Evolutionary conservation across 352 stramenopile genomes (phyloP).

Genomic region (Pythium aphanidermatum): DNA sequence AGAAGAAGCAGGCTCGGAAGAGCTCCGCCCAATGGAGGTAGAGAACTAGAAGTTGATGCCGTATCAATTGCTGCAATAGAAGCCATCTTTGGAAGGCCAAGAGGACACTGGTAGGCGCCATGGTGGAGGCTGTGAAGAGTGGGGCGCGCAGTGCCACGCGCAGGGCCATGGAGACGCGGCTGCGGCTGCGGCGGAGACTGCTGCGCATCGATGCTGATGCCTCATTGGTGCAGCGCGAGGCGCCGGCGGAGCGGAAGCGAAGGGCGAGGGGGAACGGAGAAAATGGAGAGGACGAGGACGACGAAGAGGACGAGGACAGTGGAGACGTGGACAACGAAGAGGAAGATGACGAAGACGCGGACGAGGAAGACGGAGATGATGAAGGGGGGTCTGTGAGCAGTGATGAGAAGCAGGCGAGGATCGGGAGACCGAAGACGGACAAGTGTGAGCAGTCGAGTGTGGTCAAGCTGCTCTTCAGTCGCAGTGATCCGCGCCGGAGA

Average conservation of each 20-base stretch:
- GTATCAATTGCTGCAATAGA: slow-evolving; percentile 2
- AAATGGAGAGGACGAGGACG: slow-evolving; percentile 25
- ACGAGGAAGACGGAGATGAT: not conserved
- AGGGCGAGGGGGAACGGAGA: not conserved
- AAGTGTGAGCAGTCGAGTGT: slow-evolving; percentile 31
- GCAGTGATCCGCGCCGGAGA: slow-evolving; percentile 31
- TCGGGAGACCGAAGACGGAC: slow-evolving; percentile 17
- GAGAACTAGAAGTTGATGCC: not conserved
- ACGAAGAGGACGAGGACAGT: slow-evolving; percentile 45
- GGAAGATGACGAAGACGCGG: slow-evolving; percentile 16
- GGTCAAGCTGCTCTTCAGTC: slow-evolving; percentile 54
- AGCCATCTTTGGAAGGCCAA: too few species aligned
- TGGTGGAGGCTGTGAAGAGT: not conserved
- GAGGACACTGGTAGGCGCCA: too few species aligned
- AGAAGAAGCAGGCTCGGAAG: slow-evolving; percentile 43
- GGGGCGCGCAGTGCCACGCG: not conserved
- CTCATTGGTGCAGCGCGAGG: not conserved
- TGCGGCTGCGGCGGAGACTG: slow-evolving; percentile 28
- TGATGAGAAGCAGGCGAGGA: not conserved
- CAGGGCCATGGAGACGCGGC: slow-evolving; percentile 32
- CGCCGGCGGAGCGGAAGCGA: not conserved
- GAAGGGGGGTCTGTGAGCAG: too few species aligned
- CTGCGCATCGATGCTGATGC: slow-evolving; percentile 31
- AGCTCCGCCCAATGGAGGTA: slow-evolving; percentile 33
- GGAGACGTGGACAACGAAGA: slow-evolving; percentile 34